Conservation (phyloP, 2,329 filamentous ascomycete genomes). For the Cladosporium colombiae region DNA sequence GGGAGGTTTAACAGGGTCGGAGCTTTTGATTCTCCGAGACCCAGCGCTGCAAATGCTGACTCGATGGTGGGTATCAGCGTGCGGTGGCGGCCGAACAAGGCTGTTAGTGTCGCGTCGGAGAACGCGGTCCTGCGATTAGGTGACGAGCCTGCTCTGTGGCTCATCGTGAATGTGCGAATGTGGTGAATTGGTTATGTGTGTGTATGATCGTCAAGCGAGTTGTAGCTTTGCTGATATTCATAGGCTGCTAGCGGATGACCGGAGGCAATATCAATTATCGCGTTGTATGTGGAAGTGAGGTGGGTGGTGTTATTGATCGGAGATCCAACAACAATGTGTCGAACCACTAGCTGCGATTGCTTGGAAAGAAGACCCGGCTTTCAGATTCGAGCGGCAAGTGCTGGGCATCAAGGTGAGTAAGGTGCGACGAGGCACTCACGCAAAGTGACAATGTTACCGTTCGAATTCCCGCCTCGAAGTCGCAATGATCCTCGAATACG, state of each 20-base stretch:
- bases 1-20: constrained; percentile 6
- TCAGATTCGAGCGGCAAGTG: background rate
- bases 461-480: background rate
- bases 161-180: background rate
- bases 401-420: background rate
- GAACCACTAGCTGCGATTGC: background rate
- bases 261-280: background rate
- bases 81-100: background rate
- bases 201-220: background rate
- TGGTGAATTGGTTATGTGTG: background rate
- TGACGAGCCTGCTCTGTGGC: background rate
- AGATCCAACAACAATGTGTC: background rate
- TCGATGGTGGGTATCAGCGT: background rate
- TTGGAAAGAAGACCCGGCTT: background rate
- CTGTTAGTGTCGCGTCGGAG: background rate
- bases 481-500: background rate
- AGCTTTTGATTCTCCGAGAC: background rate
- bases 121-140: background rate
- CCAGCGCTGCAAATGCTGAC: background rate
- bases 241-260: constrained; percentile 11
- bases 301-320: background rate
- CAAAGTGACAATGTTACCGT: background rate
- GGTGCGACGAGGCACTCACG: background rate
- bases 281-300: background rate
- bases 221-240: constrained; percentile 7